phyloP scores from a whole-genome alignment of 2,329 filamentous ascomycete species.

The Chrysosporium keratinophilum region DNA sequence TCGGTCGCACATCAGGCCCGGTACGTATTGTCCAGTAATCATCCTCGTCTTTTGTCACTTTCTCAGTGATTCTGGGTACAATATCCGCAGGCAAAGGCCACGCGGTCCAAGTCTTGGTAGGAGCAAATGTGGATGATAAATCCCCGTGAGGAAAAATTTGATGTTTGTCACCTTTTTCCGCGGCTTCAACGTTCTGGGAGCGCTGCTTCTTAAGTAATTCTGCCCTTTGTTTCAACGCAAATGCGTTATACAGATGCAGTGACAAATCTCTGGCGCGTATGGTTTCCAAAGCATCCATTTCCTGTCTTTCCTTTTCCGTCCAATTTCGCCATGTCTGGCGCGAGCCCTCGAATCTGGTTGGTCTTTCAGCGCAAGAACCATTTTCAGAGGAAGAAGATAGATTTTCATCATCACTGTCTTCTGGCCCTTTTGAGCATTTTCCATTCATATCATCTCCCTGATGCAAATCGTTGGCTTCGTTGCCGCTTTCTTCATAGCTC shows the following conservation, averaged over 20 bases:
- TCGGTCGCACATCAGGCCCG: slow-evolving; percentile 40
- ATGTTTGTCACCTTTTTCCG: slow-evolving; percentile 19
- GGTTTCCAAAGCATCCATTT: slow-evolving; percentile 54
- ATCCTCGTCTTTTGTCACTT: slow-evolving; percentile 40
- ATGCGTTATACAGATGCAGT: slow-evolving; percentile 69
- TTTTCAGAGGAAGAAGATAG: slow-evolving; percentile 7
- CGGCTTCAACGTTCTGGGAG: neutral
- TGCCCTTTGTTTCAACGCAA: slow-evolving; percentile 51
- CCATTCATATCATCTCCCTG: slow-evolving; percentile 11
- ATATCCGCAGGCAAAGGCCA: slow-evolving; percentile 62
- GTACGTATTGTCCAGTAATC: slow-evolving; percentile 45
- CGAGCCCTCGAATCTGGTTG: slow-evolving; percentile 61
- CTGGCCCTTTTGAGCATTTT: neutral
- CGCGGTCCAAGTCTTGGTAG: slow-evolving; percentile 61
- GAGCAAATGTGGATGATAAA: slow-evolving; percentile 28
- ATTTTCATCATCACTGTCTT: slow-evolving; percentile 5
- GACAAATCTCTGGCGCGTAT: slow-evolving; percentile 57
- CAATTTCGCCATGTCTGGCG: slow-evolving; percentile 69
- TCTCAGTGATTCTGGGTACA: slow-evolving; percentile 51
- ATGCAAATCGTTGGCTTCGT: slow-evolving; percentile 5
- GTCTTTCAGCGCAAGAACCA: slow-evolving; percentile 9
- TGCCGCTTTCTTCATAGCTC: slow-evolving; percentile 16
- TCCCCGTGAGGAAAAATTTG: slow-evolving; percentile 20
- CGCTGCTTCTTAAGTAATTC: slow-evolving; percentile 8
- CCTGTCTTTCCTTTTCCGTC: slow-evolving; percentile 70